phyloP scores from a whole-genome alignment of 23 red algal genomes.

The Gracilaria domingensis region DNA sequence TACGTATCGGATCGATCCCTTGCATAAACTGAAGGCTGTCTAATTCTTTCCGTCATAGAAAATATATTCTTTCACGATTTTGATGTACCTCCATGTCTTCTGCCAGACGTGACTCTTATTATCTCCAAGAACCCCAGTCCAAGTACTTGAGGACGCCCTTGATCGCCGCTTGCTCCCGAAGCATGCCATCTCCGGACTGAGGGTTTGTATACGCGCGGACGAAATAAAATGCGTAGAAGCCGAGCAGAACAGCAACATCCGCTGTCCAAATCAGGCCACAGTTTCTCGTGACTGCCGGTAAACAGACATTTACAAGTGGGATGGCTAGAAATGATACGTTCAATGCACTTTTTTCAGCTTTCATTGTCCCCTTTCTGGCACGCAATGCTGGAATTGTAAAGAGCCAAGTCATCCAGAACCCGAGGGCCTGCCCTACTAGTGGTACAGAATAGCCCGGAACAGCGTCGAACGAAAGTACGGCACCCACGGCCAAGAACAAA shows the following conservation, averaged over 20 bases:
- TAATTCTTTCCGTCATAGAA: not conserved
- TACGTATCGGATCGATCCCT: not conserved
- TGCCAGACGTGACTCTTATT: not conserved
- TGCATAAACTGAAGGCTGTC: not conserved
- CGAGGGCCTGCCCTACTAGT: conserved; percentile 77
- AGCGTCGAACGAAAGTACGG: conserved; percentile 62
- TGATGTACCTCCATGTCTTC: not conserved
- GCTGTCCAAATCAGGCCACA: conserved; percentile 73
- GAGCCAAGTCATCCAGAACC: conserved; percentile 97
- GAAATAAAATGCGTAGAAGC: conserved; percentile 73
- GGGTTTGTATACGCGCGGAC: not conserved
- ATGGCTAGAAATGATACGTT: conserved; percentile 86
- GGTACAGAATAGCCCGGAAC: conserved; percentile 52
- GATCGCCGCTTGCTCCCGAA: conserved; percentile 45
- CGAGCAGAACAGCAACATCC: conserved; percentile 71
- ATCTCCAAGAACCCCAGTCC: conserved; percentile 84
- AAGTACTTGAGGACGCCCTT: conserved; percentile 76
- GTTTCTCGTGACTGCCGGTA: conserved; percentile 76
- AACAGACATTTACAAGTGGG: conserved; percentile 81
- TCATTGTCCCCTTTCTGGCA: conserved; percentile 83
- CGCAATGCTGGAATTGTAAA: conserved; percentile 98
- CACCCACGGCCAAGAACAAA: conserved; percentile 67
- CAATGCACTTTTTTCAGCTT: conserved; percentile 90
- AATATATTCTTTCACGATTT: not conserved
- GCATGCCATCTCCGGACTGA: not conserved